phyloP scores from a whole-genome alignment of 306 rosid genomes.

The Fragaria nilgerrensis region DNA sequence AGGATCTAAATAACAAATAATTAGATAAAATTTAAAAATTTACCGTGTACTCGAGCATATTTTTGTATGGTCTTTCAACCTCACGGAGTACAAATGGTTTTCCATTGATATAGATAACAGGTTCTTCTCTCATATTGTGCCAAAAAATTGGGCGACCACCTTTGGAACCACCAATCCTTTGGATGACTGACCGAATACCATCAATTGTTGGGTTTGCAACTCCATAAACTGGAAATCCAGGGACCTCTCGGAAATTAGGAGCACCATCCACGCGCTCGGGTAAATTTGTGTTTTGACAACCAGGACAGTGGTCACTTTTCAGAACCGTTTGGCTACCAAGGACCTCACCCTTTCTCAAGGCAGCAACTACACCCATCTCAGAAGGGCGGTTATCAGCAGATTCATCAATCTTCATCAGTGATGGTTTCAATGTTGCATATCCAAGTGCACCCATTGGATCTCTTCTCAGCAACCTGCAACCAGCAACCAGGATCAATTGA shows the following conservation, averaged over 20 bases:
- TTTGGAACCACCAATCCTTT: slow-evolving; percentile 62
- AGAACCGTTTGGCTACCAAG: slow-evolving; percentile 89
- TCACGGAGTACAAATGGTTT: slow-evolving; percentile 95
- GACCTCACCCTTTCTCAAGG: slow-evolving; percentile 84
- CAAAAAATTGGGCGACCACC: slow-evolving; percentile 69
- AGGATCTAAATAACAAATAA: background rate
- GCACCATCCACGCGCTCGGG: slow-evolving; percentile 89
- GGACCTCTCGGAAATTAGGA: slow-evolving; percentile 88
- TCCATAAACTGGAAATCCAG: slow-evolving; percentile 94
- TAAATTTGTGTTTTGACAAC: slow-evolving; percentile 66
- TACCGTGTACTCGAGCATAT: slow-evolving; percentile 93
- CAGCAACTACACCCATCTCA: slow-evolving; percentile 90
- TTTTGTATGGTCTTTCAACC: slow-evolving; percentile 90
- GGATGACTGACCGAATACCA: slow-evolving; percentile 79
- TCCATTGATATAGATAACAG: slow-evolving; percentile 88
- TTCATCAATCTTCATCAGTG: slow-evolving; percentile 65
- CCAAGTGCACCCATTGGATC: slow-evolving; percentile 98
- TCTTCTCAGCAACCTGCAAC: slow-evolving; percentile 76
- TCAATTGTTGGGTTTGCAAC: slow-evolving; percentile 92
- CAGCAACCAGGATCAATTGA: slow-evolving; percentile 24
- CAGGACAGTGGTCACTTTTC: slow-evolving; percentile 91
- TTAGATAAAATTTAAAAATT: slow-evolving; percentile 8
- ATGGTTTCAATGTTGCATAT: slow-evolving; percentile 64
- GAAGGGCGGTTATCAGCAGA: slow-evolving; percentile 72
- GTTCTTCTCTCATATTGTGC: slow-evolving; percentile 98